Base-by-base conservation (phyloP, 1,284 basidiomycete genomes). In the Cryptococcus maquisensis region DNA sequence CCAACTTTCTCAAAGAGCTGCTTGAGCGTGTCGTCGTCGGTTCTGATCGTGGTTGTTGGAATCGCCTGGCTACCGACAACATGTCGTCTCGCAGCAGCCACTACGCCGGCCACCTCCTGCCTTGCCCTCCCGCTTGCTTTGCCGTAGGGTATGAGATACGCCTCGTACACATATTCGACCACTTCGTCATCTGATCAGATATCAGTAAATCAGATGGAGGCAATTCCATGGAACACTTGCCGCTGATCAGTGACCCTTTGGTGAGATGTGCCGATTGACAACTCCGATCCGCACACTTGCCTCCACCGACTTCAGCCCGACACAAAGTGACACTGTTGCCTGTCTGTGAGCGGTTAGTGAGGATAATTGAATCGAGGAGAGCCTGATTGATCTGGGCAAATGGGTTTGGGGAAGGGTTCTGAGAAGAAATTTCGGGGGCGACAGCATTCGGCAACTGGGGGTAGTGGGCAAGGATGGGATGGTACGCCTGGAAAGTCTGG, bases 221-320 rank as follows among this genome's bases (percentile, higher is more conserved):
- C 37, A 51, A 50, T n/a, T 16, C 13, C 18, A 26, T 23, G n/a
- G n/a, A 37, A 23, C 23, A 67, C 71, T 60, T 54, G 64, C 71
- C 68, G 58, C 59, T 66, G 15, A 68, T 65, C 26, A 58, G 50
- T 7, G 60, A 28, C 13, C 61, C 63, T 38, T 56, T 62, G n/a
- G 43, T 45, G 12, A 72, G 56, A 46, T 74, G 72, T 8, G 72
- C 24, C 47, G 65, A 67, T 24, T 51, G 42, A 49, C 72, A 74
- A 10, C 36, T 56, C 24, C 56, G 43, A 51, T 74, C 67, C 35
- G 69, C 68, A 49, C 72, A 74, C 18, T 47, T 59, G 20, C 72
- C 72, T 6, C 72, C 72, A 2, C 54, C 64, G 1, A 57, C 63
- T 56, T 74, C 72, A 20, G 66, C 66, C 18, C 51, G 49, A 40